Evolutionary conservation across 306 rosid species (phyloP).

Genomic region (Senna tora): DNA sequence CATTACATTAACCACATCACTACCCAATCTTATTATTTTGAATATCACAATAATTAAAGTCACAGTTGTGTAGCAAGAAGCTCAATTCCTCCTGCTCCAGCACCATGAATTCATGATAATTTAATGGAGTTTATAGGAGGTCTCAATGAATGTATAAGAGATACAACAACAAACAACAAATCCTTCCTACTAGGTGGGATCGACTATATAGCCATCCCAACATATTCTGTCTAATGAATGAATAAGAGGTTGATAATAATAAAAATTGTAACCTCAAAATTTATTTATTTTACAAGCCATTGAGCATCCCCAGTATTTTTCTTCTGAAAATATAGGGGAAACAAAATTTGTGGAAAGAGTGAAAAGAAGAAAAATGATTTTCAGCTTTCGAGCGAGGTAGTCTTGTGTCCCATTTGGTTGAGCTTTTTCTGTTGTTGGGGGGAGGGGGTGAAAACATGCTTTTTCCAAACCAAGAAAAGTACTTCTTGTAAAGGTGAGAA

Average conservation of each 20-base stretch:
- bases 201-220: too few relatives aligned
- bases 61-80: conserved; percentile 6
- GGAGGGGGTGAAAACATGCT: not conserved
- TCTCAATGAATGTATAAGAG: conserved; percentile 9
- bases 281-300: conserved; percentile 44
- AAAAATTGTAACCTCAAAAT: conserved; percentile 30
- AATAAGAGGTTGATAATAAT: conserved; percentile 30
- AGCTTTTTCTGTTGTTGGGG: not conserved
- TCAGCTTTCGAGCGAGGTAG: conserved; percentile 37
- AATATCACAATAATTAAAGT: not conserved
- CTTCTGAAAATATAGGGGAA: conserved; percentile 31
- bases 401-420: not conserved
- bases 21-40: not conserved
- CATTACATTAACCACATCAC: not conserved
- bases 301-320: conserved; percentile 36
- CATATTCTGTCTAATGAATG: too few relatives aligned
- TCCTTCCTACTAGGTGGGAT: too few relatives aligned
- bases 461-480: not conserved
- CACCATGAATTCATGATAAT: too few relatives aligned
- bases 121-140: not conserved
- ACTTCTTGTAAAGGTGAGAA: not conserved
- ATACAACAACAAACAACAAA: too few relatives aligned
- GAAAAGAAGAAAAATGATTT: too few relatives aligned
- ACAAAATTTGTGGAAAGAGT: conserved; percentile 20
- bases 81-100: conserved; percentile 30